Evolutionary conservation across 805 yeast species (phyloP).

Genomic region (Groenewaldozyma tartarivorans): DNA sequence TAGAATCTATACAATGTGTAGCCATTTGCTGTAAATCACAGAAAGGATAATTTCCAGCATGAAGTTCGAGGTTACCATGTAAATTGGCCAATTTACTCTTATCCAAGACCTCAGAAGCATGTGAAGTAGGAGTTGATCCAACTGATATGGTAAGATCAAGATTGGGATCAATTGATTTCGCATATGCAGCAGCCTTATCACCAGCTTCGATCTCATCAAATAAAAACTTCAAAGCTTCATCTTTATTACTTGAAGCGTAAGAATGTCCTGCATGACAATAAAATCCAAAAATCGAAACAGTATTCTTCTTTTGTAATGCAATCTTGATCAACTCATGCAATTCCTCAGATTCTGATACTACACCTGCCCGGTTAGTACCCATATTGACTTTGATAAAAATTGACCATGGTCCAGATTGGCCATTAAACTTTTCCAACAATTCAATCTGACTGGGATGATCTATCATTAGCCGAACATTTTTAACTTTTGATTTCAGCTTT

Average conservation of each 20-base stretch:
- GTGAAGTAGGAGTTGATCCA: conserved; percentile 79
- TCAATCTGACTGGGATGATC: conserved; percentile 53
- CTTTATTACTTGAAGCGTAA: conserved; percentile 38
- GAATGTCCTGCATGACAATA: conserved; percentile 79
- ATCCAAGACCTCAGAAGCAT: conserved; percentile 33
- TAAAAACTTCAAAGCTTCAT: conserved; percentile 40
- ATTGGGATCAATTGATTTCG: conserved; percentile 30
- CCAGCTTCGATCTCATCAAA: conserved; percentile 51
- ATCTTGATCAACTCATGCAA: conserved; percentile 31
- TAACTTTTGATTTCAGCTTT: conserved; percentile 33
- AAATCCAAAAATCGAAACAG: conserved; percentile 48
- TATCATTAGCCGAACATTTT: conserved; percentile 43
- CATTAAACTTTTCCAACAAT: conserved; percentile 33
- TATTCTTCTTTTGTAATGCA: conserved; percentile 21
- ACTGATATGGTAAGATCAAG: conserved; percentile 47
- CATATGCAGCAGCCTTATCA: conserved; percentile 38
- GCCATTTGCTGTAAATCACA: conserved; percentile 73
- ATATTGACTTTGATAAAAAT: conserved; percentile 59
- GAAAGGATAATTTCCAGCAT: conserved; percentile 73
- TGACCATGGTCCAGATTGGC: conserved; percentile 40
- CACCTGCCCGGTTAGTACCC: conserved; percentile 69
- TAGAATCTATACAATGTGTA: conserved; percentile 44
- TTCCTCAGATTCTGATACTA: conserved; percentile 26
- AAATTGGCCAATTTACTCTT: conserved; percentile 5
- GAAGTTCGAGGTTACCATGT: conserved; percentile 46